These are phyloP conservation scores for Trichoderma cornu-damae DNA, from an alignment of 2,329 filamentous ascomycete genomes.

Conservation along the genomic window DNA sequence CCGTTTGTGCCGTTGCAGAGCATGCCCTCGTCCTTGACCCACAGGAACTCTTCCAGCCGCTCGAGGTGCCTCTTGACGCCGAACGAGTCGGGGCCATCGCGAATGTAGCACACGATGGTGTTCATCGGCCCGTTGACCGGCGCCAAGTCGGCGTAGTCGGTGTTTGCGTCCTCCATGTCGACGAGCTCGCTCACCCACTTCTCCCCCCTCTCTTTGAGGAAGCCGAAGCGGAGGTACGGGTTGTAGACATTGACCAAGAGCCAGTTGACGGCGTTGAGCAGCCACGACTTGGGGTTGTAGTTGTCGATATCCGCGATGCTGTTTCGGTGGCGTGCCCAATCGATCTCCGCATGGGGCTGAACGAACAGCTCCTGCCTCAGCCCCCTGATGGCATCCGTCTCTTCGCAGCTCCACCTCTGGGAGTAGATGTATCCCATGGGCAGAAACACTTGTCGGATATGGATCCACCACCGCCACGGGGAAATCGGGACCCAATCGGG, in stretches of 20 bases:
- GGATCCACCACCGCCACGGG: slow-evolving; percentile 96
- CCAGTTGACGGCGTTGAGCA: slow-evolving; percentile 76
- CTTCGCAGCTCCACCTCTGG: slow-evolving; percentile 70
- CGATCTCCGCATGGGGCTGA: slow-evolving; percentile 69
- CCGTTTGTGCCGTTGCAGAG: slow-evolving; percentile 94
- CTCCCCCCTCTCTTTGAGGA: slow-evolving; percentile 66
- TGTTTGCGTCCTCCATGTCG: slow-evolving; percentile 89
- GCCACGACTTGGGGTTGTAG: slow-evolving; percentile 85
- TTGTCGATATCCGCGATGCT: slow-evolving; percentile 76
- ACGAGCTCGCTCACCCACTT: slow-evolving; percentile 78
- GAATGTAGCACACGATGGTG: slow-evolving; percentile 76
- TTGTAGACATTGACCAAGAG: slow-evolving; percentile 73
- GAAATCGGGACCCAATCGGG: slow-evolving; percentile 87
- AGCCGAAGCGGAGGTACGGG: slow-evolving; percentile 65
- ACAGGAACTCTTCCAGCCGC: slow-evolving; percentile 77
- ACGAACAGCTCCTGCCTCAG: slow-evolving; percentile 79
- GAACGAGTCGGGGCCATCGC: slow-evolving; percentile 70
- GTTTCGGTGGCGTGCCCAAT: slow-evolving; percentile 75
- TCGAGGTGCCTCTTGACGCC: slow-evolving; percentile 74
- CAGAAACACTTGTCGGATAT: slow-evolving; percentile 93
- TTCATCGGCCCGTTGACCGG: slow-evolving; percentile 92
- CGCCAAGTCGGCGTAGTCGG: slow-evolving; percentile 76
- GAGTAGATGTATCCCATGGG: slow-evolving; percentile 91
- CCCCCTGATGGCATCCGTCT: slow-evolving; percentile 66
- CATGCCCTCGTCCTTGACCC: slow-evolving; percentile 91